Percentiles rank a stretch among this genome's conserved stretches.
These are phyloP conservation scores for Pisolithus thermaeus DNA, from an alignment of 1,284 basidiomycete species.

Conservation along the genomic window DNA sequence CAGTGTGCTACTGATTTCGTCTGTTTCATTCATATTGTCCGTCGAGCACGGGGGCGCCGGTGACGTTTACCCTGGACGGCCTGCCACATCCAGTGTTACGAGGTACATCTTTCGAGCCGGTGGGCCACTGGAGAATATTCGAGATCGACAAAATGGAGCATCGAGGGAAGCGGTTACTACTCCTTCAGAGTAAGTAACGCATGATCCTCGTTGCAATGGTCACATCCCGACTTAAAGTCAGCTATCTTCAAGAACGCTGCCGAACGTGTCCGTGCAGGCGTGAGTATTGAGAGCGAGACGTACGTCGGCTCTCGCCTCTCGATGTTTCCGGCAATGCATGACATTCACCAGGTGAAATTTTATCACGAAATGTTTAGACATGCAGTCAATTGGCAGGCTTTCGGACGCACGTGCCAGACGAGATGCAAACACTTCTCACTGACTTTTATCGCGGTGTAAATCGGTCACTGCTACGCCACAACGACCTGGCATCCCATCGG, in stretches of 20 bases:
- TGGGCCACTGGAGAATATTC: constrained; percentile 17
- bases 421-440: no score
- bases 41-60: constrained; percentile 52
- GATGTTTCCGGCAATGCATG: constrained; percentile 28
- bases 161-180: constrained; percentile 12
- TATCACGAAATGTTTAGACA: constrained; percentile 31
- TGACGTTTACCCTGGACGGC: constrained; percentile 48
- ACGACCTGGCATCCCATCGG: no score
- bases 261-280: constrained; percentile 13
- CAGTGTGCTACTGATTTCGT: constrained; percentile 48
- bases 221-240: background rate
- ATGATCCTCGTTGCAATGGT: background rate
- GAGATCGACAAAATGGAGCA: constrained; percentile 17
- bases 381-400: no score
- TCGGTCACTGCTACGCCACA: no score
- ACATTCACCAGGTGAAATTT: constrained; percentile 18
- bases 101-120: constrained; percentile 21
- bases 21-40: constrained; percentile 24
- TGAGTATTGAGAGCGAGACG: constrained; percentile 23
- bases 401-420: no score
- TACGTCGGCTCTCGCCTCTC: constrained; percentile 24
- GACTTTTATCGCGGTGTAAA: no score
- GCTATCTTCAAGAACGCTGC: constrained; percentile 22
- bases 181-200: constrained; percentile 23
- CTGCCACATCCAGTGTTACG: constrained; percentile 48